Conservation (phyloP, 106 monocot species). For the Iris macrosiphon region DNA sequence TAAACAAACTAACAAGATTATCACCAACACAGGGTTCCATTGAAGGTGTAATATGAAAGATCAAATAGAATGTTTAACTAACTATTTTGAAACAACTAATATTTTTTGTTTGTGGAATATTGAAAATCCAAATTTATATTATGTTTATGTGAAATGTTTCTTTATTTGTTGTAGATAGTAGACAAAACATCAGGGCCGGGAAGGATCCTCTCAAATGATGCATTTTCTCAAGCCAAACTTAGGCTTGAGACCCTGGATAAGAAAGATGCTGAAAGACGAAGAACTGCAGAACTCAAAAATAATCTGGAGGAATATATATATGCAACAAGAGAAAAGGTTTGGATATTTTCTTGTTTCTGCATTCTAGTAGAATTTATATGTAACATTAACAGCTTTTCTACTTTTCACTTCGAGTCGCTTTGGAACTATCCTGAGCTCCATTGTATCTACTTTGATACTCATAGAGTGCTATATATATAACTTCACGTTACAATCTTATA, state of each 20-base stretch:
- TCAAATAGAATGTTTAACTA: background rate
- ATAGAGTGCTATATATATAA: too few relatives aligned
- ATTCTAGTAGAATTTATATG: too few relatives aligned
- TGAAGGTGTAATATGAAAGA: conserved; percentile 55
- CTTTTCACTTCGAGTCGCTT: too few relatives aligned
- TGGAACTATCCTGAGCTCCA: too few relatives aligned
- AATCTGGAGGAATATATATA: conserved; percentile 94
- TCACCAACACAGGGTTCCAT: too few relatives aligned
- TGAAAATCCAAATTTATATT: background rate
- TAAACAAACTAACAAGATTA: too few relatives aligned
- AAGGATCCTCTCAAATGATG: conserved; percentile 58
- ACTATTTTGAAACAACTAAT: background rate
- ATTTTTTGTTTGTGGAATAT: background rate
- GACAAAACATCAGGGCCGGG: conserved; percentile 71
- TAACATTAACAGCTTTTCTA: too few relatives aligned
- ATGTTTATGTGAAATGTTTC: background rate
- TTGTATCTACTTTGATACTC: too few relatives aligned
- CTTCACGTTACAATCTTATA: too few relatives aligned
- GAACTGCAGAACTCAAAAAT: conserved; percentile 95
- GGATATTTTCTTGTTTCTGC: too few relatives aligned
- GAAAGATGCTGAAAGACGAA: conserved; percentile 80
- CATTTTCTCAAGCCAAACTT: conserved; percentile 65
- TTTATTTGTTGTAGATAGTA: conserved; percentile 38
- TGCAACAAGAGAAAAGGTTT: conserved; percentile 89
- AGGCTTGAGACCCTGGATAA: conserved; percentile 70